Conservation (phyloP, 805 yeast genomes). For the Ogataea kodamae region DNA sequence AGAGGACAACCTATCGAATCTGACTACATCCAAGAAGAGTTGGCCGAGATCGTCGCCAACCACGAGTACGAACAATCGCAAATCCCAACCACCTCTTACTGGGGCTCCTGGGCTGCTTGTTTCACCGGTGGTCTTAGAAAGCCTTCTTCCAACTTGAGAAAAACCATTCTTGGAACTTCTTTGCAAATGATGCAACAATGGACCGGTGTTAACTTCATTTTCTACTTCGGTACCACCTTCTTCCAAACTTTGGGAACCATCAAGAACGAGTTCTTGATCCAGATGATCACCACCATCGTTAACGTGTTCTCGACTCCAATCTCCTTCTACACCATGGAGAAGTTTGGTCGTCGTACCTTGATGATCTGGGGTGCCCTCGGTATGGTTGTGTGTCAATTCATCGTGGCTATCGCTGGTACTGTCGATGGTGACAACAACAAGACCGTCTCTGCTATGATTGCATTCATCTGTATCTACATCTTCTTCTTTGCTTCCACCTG, state of each 20-base stretch:
- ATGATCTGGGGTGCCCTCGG: constrained; percentile 47
- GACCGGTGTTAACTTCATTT: constrained; percentile 73
- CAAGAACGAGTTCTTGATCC: constrained; percentile 46
- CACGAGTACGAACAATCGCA: constrained; percentile 42
- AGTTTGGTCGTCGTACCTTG: constrained; percentile 54
- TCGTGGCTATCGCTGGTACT: constrained; percentile 46
- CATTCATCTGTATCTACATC: constrained; percentile 57
- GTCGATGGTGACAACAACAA: constrained; percentile 26
- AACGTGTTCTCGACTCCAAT: constrained; percentile 52
- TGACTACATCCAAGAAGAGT: constrained; percentile 45
- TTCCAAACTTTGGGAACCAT: constrained; percentile 51
- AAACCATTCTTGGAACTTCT: constrained; percentile 42
- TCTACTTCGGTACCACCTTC: constrained; percentile 71
- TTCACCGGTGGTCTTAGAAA: constrained; percentile 40
- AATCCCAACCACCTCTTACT: constrained; percentile 35
- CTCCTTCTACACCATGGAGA: constrained; percentile 53
- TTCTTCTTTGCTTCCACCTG: constrained; percentile 78
- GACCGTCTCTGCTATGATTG: constrained; percentile 34
- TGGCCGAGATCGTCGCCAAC: constrained; percentile 49
- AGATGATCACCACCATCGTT: constrained; percentile 51
- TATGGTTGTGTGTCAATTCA: constrained; percentile 52
- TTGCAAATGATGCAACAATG: constrained; percentile 62
- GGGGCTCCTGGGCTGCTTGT: constrained; percentile 41
- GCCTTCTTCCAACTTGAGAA: constrained; percentile 39
- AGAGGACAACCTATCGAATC: constrained; percentile 49